Conservation (phyloP, 2,329 filamentous ascomycete species). For the Dactylellina drechsleri region DNA sequence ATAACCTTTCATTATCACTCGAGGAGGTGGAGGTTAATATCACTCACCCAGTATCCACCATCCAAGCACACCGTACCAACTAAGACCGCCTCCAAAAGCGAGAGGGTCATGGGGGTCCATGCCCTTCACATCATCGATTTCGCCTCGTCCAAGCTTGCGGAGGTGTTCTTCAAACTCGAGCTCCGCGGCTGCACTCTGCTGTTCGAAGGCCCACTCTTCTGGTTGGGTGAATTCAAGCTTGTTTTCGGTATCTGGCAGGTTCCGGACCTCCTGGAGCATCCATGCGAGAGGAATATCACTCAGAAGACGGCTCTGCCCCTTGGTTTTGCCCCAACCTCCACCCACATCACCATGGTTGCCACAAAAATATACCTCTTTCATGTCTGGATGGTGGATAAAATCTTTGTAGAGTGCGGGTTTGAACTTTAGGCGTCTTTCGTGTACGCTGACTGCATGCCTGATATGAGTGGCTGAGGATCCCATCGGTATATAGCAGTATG, state of each 20-base stretch:
- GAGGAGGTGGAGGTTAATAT: background rate
- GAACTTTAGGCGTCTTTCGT: constrained; percentile 69
- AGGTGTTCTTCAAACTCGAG: constrained; percentile 48
- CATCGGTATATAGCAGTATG: constrained; percentile 62
- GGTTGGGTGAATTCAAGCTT: constrained; percentile 50
- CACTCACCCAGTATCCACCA: constrained; percentile 61
- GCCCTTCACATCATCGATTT: constrained; percentile 48
- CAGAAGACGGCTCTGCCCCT: constrained; percentile 61
- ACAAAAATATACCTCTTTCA: constrained; percentile 68
- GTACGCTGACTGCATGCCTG: constrained; percentile 67
- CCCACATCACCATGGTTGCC: constrained; percentile 69
- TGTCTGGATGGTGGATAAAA: constrained; percentile 58
- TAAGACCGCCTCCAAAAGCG: constrained; percentile 59
- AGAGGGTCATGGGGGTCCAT: constrained; percentile 61
- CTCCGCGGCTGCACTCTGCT: constrained; percentile 27
- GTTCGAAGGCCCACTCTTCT: constrained; percentile 36
- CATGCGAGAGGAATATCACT: constrained; percentile 67
- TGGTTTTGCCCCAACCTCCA: constrained; percentile 65
- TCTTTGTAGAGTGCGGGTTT: constrained; percentile 65
- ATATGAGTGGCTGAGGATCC: constrained; percentile 65
- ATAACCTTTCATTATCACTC: no score
- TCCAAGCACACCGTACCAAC: constrained; percentile 58
- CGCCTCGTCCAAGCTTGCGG: constrained; percentile 30
- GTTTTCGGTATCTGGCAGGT: constrained; percentile 55
- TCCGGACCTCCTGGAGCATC: constrained; percentile 66